phyloP scores from a whole-genome alignment of 495 filamentous ascomycete genomes.

The Pseudevernia furfuracea region DNA sequence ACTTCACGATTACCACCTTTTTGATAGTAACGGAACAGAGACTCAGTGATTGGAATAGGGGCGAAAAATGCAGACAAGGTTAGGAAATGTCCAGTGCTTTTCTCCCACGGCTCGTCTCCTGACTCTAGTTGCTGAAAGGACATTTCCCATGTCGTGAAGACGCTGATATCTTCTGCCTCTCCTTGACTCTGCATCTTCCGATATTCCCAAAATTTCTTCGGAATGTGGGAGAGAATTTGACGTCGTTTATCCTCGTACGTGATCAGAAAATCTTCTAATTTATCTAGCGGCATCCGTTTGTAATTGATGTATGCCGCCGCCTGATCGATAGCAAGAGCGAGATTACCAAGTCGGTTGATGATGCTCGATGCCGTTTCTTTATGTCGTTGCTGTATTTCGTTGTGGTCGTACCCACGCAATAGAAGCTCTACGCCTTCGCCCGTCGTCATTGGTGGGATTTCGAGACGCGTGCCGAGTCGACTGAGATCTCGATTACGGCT shows the following conservation, averaged over 20 bases:
- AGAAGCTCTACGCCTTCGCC: neutral
- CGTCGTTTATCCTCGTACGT: neutral
- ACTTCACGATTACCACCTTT: too few species aligned
- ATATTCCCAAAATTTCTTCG: neutral
- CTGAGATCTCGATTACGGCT: neutral
- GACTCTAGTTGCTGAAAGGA: neutral
- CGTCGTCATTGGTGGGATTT: neutral
- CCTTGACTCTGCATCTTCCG: neutral
- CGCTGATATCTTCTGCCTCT: neutral
- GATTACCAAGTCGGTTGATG: neutral
- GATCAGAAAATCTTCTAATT: neutral
- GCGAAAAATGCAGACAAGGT: neutral
- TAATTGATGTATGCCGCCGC: conserved; percentile 1
- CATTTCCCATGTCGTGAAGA: conserved; percentile 7
- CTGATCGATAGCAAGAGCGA: conserved; percentile 3
- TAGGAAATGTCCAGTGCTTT: neutral
- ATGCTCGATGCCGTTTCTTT: neutral
- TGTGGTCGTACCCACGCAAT: neutral
- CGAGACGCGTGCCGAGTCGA: neutral
- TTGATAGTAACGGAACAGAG: neutral
- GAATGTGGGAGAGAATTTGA: neutral
- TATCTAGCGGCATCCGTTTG: neutral
- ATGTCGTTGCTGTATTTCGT: neutral
- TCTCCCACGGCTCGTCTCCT: neutral
- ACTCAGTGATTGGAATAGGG: neutral